Evolutionary conservation across 768 basidiomycete genomes (phyloP), one percentile per base, ranked within the genome.

Genomic region (Suillus subalutaceus): DNA sequence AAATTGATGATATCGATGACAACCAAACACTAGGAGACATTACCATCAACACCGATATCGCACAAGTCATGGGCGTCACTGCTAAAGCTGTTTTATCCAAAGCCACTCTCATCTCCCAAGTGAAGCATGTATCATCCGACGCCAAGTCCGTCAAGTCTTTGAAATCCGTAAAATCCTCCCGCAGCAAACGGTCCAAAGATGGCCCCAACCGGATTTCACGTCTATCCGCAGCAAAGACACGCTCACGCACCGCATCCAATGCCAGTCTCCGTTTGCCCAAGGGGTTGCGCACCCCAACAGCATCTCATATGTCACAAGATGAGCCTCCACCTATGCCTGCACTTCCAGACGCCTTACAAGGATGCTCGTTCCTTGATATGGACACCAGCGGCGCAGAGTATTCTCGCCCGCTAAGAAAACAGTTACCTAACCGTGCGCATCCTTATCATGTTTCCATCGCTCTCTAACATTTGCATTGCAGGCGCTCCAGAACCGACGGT

Each of bases 181-280:
- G 72, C 16, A 76, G 76, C 30, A 71, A 68, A 44, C 70, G 67
- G 3, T 76, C 71, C 35, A 73, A 75, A 13, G 73, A 74, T 26
- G 70, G 71, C 6, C 70, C 72, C 16, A 82, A 79, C 61, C 72
- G 80, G 40, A 35, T 73, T 41, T 80, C 81, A 44, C 81, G 83
- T 9, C 81, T 93, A 3, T 83, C 83, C 6, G 88, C 92, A 6
- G 92, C 92, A 1, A 85, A 86, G 65, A 84, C 79, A 65, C 84
- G 91, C 48, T 90, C 89, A 73, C 80, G 82, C 52, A 82, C 89
- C 2, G 81, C 86, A 9, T 91, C 90, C 6, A 86, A 88, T 69
- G 84, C 86, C 30, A 91, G 89, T 71, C 77, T 93, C 9, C 85
- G 91, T 1, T 78, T 92, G 30, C 88, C 86, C 0, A 78, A 77